Conservation (phyloP, 192 early-diverging fungal genomes). For the Gryganskiella cystojenkinii region DNA sequence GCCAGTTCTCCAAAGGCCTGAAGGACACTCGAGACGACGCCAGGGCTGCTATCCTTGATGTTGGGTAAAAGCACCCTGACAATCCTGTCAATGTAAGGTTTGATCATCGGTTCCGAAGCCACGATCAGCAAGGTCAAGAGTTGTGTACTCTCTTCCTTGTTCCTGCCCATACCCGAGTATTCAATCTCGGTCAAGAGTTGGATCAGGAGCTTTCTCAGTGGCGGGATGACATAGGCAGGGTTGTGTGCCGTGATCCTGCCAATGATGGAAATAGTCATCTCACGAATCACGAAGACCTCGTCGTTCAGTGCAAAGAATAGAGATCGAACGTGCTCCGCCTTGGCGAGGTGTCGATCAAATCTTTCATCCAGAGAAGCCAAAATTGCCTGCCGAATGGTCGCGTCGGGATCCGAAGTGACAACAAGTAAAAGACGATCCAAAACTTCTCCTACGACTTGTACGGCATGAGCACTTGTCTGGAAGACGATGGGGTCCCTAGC, state of each 20-base stretch:
- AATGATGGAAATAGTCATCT: conserved; percentile 82
- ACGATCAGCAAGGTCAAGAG: conserved; percentile 79
- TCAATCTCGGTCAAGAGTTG: conserved; percentile 92
- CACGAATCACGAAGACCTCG: conserved; percentile 85
- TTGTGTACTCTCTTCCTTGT: conserved; percentile 86
- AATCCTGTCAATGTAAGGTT: conserved; percentile 91
- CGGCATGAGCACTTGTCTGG: conserved; percentile 75
- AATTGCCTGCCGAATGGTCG: conserved; percentile 76
- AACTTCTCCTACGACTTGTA: conserved; percentile 83
- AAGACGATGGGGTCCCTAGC: conserved; percentile 80
- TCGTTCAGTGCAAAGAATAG: conserved; percentile 89
- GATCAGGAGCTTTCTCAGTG: conserved; percentile 84
- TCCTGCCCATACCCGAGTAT: conserved; percentile 77
- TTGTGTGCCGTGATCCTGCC: conserved; percentile 82
- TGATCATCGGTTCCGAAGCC: conserved; percentile 80
- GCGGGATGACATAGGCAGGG: conserved; percentile 92
- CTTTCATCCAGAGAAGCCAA: conserved; percentile 77
- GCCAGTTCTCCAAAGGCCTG: conserved; percentile 84
- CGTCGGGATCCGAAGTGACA: conserved; percentile 84
- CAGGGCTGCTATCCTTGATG: conserved; percentile 78
- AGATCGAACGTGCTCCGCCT: conserved; percentile 85
- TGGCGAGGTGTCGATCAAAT: conserved; percentile 89
- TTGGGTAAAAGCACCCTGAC: conserved; percentile 86
- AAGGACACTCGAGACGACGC: conserved; percentile 83
- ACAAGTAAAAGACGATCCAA: conserved; percentile 85